Evolutionary conservation across 805 yeast species (phyloP).

Genomic region (Yarrowia sp.): DNA sequence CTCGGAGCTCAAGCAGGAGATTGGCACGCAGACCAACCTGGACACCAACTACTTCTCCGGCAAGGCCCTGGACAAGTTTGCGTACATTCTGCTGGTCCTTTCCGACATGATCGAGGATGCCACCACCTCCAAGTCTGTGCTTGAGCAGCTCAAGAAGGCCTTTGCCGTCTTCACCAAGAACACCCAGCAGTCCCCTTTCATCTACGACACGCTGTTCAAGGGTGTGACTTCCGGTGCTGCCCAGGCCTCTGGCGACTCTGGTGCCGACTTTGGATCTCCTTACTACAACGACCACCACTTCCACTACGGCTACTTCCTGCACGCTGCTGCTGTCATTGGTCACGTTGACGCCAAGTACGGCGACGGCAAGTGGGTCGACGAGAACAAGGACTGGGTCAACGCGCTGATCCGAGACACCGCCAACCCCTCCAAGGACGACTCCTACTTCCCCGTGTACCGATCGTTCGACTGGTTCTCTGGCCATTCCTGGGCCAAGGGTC

Average conservation of each 20-base stretch:
- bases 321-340: constrained; percentile 77
- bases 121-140: constrained; percentile 48
- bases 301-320: constrained; percentile 82
- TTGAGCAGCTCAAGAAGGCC: constrained; percentile 63
- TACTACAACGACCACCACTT: constrained; percentile 84
- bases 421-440: constrained; percentile 52
- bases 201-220: constrained; percentile 68
- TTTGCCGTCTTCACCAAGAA: constrained; percentile 67
- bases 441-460: constrained; percentile 65
- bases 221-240: constrained; percentile 41
- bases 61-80: constrained; percentile 83
- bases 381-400: constrained; percentile 58
- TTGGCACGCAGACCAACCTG: constrained; percentile 55
- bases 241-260: constrained; percentile 39
- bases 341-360: constrained; percentile 53
- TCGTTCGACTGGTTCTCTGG: constrained; percentile 73
- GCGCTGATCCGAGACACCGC: constrained; percentile 64
- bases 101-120: constrained; percentile 38
- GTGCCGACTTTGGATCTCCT: constrained; percentile 71
- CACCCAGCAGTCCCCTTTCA: constrained; percentile 66
- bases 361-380: constrained; percentile 49
- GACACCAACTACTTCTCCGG: constrained; percentile 93
- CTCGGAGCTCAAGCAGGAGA: constrained; percentile 55
- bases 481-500: constrained; percentile 77
- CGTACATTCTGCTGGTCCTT: constrained; percentile 69